Evolutionary conservation across 441 rosid species (phyloP).

Genomic region (Kokia cookei): DNA sequence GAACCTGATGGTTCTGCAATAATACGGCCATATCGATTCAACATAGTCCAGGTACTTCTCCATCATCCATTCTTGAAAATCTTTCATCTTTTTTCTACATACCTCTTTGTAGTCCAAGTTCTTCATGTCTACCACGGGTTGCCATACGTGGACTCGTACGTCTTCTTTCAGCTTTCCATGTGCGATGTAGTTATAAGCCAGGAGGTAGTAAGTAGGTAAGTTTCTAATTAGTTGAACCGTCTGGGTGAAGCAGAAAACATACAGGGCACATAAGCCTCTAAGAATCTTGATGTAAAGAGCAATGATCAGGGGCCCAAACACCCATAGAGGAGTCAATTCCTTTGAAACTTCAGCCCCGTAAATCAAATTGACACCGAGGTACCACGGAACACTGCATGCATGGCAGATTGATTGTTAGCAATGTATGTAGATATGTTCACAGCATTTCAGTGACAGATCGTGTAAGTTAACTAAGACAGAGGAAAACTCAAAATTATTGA

Average conservation of each 20-base stretch:
- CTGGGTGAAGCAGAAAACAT: conserved; percentile 72
- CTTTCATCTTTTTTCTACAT: conserved; percentile 47
- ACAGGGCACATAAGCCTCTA: conserved; percentile 61
- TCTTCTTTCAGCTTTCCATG: conserved; percentile 68
- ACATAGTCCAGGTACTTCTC: conserved; percentile 77
- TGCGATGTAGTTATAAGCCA: conserved; percentile 44
- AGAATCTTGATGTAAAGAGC: conserved; percentile 69
- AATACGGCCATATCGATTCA: conserved; percentile 90
- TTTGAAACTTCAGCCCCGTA: conserved; percentile 74
- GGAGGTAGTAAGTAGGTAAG: conserved; percentile 5
- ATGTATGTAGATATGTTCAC: background rate
- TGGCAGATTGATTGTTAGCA: background rate
- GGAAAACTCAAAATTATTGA: background rate
- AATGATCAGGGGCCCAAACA: conserved; percentile 13
- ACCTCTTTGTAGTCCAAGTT: conserved; percentile 60
- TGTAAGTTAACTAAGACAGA: background rate
- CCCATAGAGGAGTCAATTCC: conserved; percentile 82
- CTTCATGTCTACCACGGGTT: conserved; percentile 55
- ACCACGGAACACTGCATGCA: conserved; percentile 63
- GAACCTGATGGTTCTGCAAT: conserved; percentile 90
- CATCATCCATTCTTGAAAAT: conserved; percentile 51
- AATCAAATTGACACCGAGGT: conserved; percentile 46
- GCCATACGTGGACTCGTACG: conserved; percentile 32
- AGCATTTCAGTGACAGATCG: background rate
- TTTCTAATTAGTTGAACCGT: conserved; percentile 45